These are phyloP conservation scores for Flaveria trinervia DNA, from an alignment of 129 eudicot species.

Conservation along the genomic window DNA sequence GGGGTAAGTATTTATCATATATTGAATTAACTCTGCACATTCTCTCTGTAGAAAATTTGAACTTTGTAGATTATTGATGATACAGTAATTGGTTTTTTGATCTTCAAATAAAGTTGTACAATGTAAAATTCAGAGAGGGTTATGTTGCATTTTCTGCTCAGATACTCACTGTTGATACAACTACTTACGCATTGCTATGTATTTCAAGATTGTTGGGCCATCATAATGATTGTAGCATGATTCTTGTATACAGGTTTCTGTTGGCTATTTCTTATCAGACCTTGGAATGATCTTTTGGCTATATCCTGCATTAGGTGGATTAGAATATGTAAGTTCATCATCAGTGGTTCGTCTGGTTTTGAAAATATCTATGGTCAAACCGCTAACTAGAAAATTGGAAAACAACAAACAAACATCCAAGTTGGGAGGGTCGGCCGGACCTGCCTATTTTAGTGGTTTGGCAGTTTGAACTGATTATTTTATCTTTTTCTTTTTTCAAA, in stretches of 20 bases:
- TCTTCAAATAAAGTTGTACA: not conserved
- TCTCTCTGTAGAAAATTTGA: not conserved
- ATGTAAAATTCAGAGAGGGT: not conserved
- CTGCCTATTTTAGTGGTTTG: not conserved
- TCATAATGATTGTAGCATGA: constrained; percentile 18
- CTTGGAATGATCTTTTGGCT: constrained; percentile 88
- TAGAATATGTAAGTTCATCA: constrained; percentile 78
- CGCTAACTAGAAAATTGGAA: too few relatives aligned
- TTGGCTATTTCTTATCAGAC: constrained; percentile 89
- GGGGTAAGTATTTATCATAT: constrained; percentile 59
- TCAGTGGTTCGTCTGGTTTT: not conserved
- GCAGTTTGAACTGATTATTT: not conserved
- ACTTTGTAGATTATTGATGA: too few relatives aligned
- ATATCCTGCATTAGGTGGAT: constrained; percentile 92
- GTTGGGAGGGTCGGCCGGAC: not conserved
- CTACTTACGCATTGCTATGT: not conserved
- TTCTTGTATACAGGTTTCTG: constrained; percentile 67
- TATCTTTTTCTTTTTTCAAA: too few relatives aligned
- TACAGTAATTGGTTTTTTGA: too few relatives aligned
- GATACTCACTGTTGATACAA: not conserved
- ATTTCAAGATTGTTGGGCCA: constrained; percentile 5
- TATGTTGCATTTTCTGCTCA: not conserved
- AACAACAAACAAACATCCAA: not conserved
- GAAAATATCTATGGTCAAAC: not conserved
- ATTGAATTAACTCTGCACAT: not conserved